Base-by-base conservation (phyloP, 371 early-diverging fungal genomes). In the Haplosporangium sp. region DNA sequence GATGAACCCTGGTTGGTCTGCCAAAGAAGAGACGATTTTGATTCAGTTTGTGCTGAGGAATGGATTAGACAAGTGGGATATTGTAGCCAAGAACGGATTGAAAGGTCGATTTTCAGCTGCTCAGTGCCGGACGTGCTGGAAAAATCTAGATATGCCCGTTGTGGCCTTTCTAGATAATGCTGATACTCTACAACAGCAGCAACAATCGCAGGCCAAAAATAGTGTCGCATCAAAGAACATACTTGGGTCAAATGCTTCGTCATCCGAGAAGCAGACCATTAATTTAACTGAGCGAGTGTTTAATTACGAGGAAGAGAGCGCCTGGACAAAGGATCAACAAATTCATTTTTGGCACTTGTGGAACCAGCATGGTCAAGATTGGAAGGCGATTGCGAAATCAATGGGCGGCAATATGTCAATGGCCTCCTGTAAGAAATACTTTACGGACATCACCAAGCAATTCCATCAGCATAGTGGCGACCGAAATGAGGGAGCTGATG, bases 1-100 rank as follows among this genome's bases (percentile, higher is more conserved):
- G 19, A 74, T 71, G 69, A 71, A 71, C 53, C 71, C 72, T n/a
- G 65, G 66, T 20, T 79, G 66, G 81, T 71, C 71, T 3, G 74
- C 81, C 19, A 71, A 79, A 27, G 74, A 74, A 47, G 74, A 74
- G 42, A 71, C 74, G 2, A 38, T 68, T 5, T 27, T 74, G 68
- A 71, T 79, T 38, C 74, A 79, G 37, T 60, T 65, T 68, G 81
- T 79, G 11, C 47, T 79, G 60, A 55, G 37, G 59, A 17, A 79
- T 65, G 72, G 69, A 2, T 50, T 79, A 20, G 58, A 65, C 20
- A 61, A 61, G 11, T 79, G 74, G 81, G 71, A 69, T 13, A 2
- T 19, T 1, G 58, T 62, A 7, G 71, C 68, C 0, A 52, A 55
- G 10, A 47, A 61, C 2, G 48, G 34, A 8, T 27, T 79, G 34